Evolutionary conservation across 164 flowering plant species (phyloP).

Genomic region (Magnolia changhungtana): DNA sequence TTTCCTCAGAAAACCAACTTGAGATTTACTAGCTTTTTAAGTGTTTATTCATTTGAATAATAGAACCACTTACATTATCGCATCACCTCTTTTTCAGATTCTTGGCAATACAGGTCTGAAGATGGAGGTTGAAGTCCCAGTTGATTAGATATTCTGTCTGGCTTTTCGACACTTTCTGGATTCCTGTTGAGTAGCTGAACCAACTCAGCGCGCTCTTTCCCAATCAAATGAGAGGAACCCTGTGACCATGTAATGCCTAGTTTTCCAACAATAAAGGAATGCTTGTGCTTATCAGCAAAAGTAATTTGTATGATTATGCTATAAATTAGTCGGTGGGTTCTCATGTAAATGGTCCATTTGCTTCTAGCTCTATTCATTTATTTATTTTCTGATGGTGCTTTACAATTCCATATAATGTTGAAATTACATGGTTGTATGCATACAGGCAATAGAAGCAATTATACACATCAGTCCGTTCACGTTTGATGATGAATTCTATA

Average conservation of each 20-base stretch:
- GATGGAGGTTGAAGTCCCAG: constrained; percentile 82
- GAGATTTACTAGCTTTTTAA: too few relatives aligned
- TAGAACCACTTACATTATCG: not conserved
- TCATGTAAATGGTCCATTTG: not conserved
- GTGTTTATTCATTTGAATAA: not conserved
- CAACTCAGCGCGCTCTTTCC: not conserved
- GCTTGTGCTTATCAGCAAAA: not conserved
- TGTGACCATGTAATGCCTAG: not conserved
- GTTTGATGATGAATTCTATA: too few relatives aligned
- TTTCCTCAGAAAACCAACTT: too few relatives aligned
- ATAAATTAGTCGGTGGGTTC: not conserved
- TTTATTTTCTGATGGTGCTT: too few relatives aligned
- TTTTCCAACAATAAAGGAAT: not conserved
- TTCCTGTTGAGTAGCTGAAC: not conserved
- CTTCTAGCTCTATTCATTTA: not conserved
- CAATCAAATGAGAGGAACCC: not conserved
- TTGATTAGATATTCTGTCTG: constrained; percentile 31
- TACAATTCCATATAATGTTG: too few relatives aligned
- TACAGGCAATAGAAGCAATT: too few relatives aligned
- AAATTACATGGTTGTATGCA: too few relatives aligned
- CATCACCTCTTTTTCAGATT: constrained; percentile 35
- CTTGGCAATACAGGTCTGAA: constrained; percentile 46
- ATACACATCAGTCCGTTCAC: too few relatives aligned
- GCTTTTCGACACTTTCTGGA: not conserved
- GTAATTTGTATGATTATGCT: not conserved